Evolutionary conservation across 495 filamentous ascomycete genomes (phyloP), one percentile per base, ranked within the genome.

Genomic region (Eremomyces bilateralis): DNA sequence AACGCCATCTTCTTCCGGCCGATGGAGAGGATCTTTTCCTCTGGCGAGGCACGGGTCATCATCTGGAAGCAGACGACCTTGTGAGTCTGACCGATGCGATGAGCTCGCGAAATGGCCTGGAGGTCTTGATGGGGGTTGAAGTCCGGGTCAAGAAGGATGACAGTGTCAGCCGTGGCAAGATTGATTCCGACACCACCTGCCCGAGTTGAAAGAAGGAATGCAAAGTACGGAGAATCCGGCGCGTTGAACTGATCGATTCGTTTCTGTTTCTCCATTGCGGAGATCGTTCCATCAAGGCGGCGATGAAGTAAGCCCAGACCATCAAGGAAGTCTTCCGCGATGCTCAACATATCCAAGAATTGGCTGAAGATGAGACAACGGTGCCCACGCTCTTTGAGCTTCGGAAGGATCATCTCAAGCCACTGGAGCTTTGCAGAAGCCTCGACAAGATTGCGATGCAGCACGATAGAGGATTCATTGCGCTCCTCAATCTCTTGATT

Each of bases 61-160:
- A 99, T 55, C 47, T 95, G 83, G 49, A 93, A 92, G 31, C 90
- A 84, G 4, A 95, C 61, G 3, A 99, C 88, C 41, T 88, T 92
- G 43, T 92, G 85, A 47, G 79, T 76, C 51, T 99, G 88, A 0
- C 88, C 88, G 36, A 99, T 94, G 20, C 88, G 71, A 52, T 99
- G 88, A 16, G 85, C 90, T 40, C 88, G 73, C 4, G 82, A 91
- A 3, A 95, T 57, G 0, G 88, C 88, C 53, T 99, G 88, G 41
- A 95, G 80, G 47, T 99, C 88, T 51, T 95, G 88, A 45, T 95
- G 88, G 0, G 88, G 88, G 43, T 99, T 99, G 59, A 92, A 95
- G 46, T 99, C 88, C 0, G 88, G 90, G 47, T 99, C 88, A 43
- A 94, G 72, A 32, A 99, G 93, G 35, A 99, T 94, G 41, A 99